phyloP scores from a whole-genome alignment of 768 basidiomycete species.

The Scleroderma bovista region DNA sequence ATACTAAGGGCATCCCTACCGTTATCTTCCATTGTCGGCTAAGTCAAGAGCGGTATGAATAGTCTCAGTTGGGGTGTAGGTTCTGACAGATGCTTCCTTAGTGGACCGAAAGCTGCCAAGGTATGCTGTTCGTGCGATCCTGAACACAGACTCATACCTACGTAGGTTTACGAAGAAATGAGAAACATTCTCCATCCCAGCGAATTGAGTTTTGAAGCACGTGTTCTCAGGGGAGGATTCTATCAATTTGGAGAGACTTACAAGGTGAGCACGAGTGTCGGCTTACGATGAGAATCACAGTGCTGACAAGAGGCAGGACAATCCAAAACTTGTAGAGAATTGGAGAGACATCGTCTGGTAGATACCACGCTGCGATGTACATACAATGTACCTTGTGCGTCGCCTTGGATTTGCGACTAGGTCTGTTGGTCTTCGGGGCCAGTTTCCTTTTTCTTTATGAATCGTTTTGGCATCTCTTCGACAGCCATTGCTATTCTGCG shows the following conservation, averaged over 20 bases:
- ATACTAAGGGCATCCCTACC: conserved; percentile 54
- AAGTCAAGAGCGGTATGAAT: conserved; percentile 66
- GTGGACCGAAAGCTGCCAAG: conserved; percentile 74
- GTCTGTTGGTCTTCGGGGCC: conserved; percentile 7
- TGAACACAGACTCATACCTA: conserved; percentile 1
- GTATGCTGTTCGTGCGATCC: conserved; percentile 34
- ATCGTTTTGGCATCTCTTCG: conserved; percentile 54
- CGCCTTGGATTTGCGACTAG: not conserved
- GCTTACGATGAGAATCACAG: not conserved
- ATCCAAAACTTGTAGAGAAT: conserved; percentile 68
- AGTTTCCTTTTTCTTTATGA: conserved; percentile 38
- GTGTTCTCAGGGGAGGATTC: conserved; percentile 70
- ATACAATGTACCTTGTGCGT: not conserved
- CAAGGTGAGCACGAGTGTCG: conserved; percentile 38
- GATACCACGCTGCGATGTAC: conserved; percentile 1
- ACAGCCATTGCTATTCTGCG: conserved; percentile 50
- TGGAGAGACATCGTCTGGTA: conserved; percentile 68
- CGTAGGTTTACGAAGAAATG: conserved; percentile 68
- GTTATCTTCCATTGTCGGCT: conserved; percentile 77
- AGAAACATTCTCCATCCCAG: conserved; percentile 41
- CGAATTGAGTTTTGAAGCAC: conserved; percentile 49
- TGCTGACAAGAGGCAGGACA: conserved; percentile 37
- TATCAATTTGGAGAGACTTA: conserved; percentile 61
- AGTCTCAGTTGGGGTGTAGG: conserved; percentile 7
- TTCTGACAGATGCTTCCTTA: conserved; percentile 20